Evolutionary conservation across 2,329 filamentous ascomycete species (phyloP), one percentile per base, ranked within the genome.

Genomic region (Fusarium coicis): DNA sequence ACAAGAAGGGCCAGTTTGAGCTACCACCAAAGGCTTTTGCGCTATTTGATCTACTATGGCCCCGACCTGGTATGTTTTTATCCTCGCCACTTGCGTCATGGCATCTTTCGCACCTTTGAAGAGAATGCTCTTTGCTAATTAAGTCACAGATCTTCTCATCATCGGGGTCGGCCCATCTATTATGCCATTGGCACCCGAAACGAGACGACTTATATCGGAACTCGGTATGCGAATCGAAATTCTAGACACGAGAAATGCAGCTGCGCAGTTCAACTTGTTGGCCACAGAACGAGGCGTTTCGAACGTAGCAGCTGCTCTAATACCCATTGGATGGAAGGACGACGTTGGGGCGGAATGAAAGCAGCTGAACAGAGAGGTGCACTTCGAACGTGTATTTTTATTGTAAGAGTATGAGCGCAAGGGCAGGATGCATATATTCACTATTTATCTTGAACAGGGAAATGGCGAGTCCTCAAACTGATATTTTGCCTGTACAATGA

Each of bases 211-310:
- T 75, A 90, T 99, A 63, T 92, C 92, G 70, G 88, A 89, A 36
- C 82, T 98, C 46, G 96, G 96, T 0, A 93, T 98, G 75, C 87
- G 94, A 64, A 87, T 98, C 10, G 96, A 99, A 79, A 88, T 98
- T 7, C 88, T 96, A 79, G 96, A 98, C 83, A 98, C 96, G 37
- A 87, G 94, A 72, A 98, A 98, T 83, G 96, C 96, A 14, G 94
- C 96, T 3, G 93, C 95, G 39, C 95, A 98, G 81, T 99, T 96
- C 82, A 99, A 99, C 80, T 81, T 99, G 78, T 84, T 99, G 61
- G 96, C 95, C n/a, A 98, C 95, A 23, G 96, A 99, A 84, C 87
- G 96, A 57, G 96, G 96, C 3, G 91, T 96, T 10, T 87, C 90
- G 26, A 92, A 96, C 77, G 91, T 98, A 70, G 96, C 95, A 34